A percentile compares a stretch with the other conserved stretches of the same genome.
phyloP scores from a whole-genome alignment of 225 moss, liverwort and hornwort genomes.

The Pseudisothecium myosuroides region DNA sequence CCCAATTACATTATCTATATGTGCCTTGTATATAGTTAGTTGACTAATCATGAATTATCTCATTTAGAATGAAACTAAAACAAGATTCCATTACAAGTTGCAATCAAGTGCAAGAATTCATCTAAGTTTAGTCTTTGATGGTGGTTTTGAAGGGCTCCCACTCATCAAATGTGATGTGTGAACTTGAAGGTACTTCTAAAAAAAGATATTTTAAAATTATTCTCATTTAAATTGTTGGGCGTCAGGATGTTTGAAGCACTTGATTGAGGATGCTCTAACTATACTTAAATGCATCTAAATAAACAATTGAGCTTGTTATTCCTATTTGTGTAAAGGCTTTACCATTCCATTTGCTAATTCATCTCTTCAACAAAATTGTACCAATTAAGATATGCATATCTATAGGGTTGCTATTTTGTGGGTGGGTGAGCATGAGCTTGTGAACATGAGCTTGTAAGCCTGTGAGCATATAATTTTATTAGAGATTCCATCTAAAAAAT shows the following conservation, averaged over 20 bases:
- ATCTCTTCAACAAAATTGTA: neutral
- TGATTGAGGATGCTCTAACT: accelerated
- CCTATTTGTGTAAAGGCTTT: neutral
- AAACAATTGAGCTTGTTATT: neutral
- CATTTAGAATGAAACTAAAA: neutral
- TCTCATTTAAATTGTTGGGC: neutral
- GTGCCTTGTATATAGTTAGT: neutral
- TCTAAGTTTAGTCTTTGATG: neutral
- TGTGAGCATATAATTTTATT: no score
- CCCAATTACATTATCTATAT: neutral
- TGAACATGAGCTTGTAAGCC: no score
- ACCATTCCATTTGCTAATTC: neutral
- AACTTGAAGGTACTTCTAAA: neutral
- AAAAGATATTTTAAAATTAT: neutral
- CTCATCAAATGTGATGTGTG: neutral
- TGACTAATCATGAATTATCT: neutral
- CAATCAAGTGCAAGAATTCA: neutral
- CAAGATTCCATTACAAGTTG: neutral
- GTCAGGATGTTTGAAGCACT: neutral
- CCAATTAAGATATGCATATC: no score
- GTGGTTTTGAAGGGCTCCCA: neutral
- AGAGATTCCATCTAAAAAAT: no score
- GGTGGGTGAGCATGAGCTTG: no score
- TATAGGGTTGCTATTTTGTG: no score
- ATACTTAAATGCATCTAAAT: neutral